Base-by-base conservation (phyloP, 768 basidiomycete species). In the Pleurotus salmoneostramineus region DNA sequence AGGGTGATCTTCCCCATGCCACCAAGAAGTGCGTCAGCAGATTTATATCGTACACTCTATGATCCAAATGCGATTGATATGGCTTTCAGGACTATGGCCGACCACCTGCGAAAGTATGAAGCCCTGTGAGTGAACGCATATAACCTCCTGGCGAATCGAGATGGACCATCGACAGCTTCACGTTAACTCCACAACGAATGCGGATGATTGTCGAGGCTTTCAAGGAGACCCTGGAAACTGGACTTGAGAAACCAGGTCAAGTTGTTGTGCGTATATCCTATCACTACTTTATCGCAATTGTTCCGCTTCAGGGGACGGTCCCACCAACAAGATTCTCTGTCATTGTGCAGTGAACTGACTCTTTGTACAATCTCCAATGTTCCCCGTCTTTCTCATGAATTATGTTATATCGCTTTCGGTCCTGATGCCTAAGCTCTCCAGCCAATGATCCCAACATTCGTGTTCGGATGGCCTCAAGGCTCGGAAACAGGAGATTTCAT, bases 381-480 rank as follows among this genome's bases (percentile, higher is more conserved):
- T n/a, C 44, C 6, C 17, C 11, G 12, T 45, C 44, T 11, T 32
- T 49, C 27, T 32, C 21, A 34, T 34, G 17, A 37, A 62, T 35
- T 56, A 57, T 31, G 27, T 43, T 15, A 27, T 46, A 15, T 46
- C 32, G 27, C 34, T 31, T n/a, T n/a, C 37, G 48, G 40, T 21
- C 43, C 52, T 50, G 47, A 50, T 51, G 33, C 43, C 56, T 63
- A 57, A 59, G 55, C 61, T 57, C 47, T 56, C 55, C 45, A 94
- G 92, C 91, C 91, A 14, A 93, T 95, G 97, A 93, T 98, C 54
- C 97, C 97, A 3, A 95, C 97, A 0, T 99, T 78, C 70, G 97
- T 98, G 50, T 98, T 98, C 64, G 91, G 89, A 31, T 98, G 93
- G 89, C 97, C 97, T 5, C 84, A 87, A 7, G 93, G 95, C 3